A percentile compares a stretch with the other conserved stretches of the same genome.
Conservation (phyloP, 768 basidiomycete genomes). For the Leucocoprinus leucothites region DNA sequence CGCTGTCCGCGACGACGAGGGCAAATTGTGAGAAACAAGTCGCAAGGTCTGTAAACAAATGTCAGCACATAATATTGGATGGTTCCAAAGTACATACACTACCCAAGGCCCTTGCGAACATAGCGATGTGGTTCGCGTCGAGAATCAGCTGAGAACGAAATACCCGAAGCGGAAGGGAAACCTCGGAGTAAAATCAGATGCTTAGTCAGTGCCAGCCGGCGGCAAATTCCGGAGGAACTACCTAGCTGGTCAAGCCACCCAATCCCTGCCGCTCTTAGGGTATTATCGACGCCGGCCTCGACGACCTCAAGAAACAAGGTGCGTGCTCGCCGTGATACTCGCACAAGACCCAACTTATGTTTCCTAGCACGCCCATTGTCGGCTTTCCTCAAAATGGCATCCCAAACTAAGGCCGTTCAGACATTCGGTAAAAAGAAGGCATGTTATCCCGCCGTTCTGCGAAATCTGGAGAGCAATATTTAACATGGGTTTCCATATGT, state of each 20-base stretch:
- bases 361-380: slow-evolving; percentile 21
- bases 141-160: slow-evolving; percentile 18
- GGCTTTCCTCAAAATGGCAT: slow-evolving; percentile 54
- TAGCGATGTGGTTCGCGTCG: not conserved
- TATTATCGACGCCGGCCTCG: slow-evolving; percentile 37
- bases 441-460: slow-evolving; percentile 21
- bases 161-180: slow-evolving; percentile 15
- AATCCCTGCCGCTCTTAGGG: slow-evolving; percentile 18
- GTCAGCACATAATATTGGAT: not conserved
- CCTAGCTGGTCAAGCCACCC: slow-evolving; percentile 41
- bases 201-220: slow-evolving; percentile 31
- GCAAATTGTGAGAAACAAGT: not conserved
- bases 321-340: slow-evolving; percentile 17
- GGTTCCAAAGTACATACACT: slow-evolving; percentile 8
- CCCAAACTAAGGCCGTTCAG: slow-evolving; percentile 88
- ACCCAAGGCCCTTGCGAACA: slow-evolving; percentile 15
- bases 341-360: slow-evolving; percentile 13
- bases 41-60: not conserved
- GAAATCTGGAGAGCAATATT: not conserved
- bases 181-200: slow-evolving; percentile 16
- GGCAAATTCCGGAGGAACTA: slow-evolving; percentile 34
- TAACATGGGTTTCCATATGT: slow-evolving; percentile 7
- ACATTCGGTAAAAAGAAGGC: slow-evolving; percentile 99
- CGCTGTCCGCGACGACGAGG: not conserved
- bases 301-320: slow-evolving; percentile 45